A percentile compares a stretch with the other conserved stretches of the same genome.
phyloP scores from a whole-genome alignment of 1,284 basidiomycete genomes.

The Ceratobasidium sp. region DNA sequence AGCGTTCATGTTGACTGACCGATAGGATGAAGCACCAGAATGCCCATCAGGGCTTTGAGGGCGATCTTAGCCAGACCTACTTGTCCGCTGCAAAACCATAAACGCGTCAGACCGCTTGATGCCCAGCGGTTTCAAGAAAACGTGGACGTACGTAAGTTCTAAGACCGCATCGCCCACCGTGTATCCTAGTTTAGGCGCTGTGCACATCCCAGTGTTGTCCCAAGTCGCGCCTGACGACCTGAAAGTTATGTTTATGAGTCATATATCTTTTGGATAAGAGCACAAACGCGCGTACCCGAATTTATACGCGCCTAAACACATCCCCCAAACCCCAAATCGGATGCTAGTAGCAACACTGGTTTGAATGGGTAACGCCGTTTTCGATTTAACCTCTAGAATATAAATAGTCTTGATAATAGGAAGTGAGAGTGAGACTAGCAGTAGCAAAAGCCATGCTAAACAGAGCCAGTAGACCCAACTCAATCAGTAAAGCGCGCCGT shows the following conservation, averaged over 20 bases:
- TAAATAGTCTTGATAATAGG: slow-evolving; percentile 81
- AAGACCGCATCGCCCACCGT: slow-evolving; percentile 49
- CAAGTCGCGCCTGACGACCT: slow-evolving; percentile 24
- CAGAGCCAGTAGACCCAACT: slow-evolving; percentile 53
- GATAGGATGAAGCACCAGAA: slow-evolving; percentile 65
- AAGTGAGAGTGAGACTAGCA: slow-evolving; percentile 79
- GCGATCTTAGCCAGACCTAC: slow-evolving; percentile 62
- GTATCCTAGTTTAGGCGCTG: slow-evolving; percentile 29
- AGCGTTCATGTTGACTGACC: slow-evolving; percentile 8
- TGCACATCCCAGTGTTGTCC: slow-evolving; percentile 35
- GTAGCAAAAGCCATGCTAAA: slow-evolving; percentile 73
- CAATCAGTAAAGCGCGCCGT: background rate
- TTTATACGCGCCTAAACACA: slow-evolving; percentile 64
- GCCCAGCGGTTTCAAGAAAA: background rate
- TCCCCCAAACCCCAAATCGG: slow-evolving; percentile 81
- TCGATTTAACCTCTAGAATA: slow-evolving; percentile 69
- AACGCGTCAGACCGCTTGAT: background rate
- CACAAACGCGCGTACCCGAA: slow-evolving; percentile 31
- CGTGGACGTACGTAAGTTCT: slow-evolving; percentile 54
- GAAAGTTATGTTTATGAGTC: background rate
- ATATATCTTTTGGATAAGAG: background rate
- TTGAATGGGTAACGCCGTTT: slow-evolving; percentile 54
- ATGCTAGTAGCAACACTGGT: slow-evolving; percentile 72
- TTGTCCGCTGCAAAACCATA: slow-evolving; percentile 58
- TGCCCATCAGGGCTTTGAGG: slow-evolving; percentile 53